Conservation (phyloP, 2,329 filamentous ascomycete genomes). For the Aspergillus tamarii region DNA sequence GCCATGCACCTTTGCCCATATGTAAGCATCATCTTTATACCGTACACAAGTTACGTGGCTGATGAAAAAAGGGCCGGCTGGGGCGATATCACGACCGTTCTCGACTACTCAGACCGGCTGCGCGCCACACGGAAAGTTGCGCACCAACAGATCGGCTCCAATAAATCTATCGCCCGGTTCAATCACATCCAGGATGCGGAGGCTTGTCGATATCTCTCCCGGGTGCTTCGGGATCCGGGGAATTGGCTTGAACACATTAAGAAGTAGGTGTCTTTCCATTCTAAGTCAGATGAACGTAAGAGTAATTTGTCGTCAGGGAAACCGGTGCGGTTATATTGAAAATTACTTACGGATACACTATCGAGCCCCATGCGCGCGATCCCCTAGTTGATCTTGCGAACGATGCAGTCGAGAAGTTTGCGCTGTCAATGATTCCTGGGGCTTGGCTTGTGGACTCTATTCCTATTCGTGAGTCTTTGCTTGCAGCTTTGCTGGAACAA, state of each 20-base stretch:
- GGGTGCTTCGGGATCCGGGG: slow-evolving; percentile 44
- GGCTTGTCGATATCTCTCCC: slow-evolving; percentile 48
- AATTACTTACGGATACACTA: slow-evolving; percentile 52
- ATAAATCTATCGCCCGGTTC: slow-evolving; percentile 43
- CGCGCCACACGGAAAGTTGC: slow-evolving; percentile 51
- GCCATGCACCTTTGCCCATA: slow-evolving; percentile 37
- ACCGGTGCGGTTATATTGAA: slow-evolving; percentile 49
- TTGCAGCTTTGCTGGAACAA: not conserved
- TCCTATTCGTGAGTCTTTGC: slow-evolving; percentile 10
- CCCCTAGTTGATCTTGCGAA: slow-evolving; percentile 49
- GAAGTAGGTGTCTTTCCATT: slow-evolving; percentile 34
- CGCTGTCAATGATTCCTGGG: slow-evolving; percentile 16
- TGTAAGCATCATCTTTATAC: slow-evolving; percentile 31
- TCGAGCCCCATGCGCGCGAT: slow-evolving; percentile 44
- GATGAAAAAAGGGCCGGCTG: slow-evolving; percentile 40
- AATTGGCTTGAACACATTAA: slow-evolving; percentile 47
- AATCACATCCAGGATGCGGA: slow-evolving; percentile 50
- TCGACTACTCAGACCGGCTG: slow-evolving; percentile 43
- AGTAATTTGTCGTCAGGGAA: slow-evolving; percentile 29
- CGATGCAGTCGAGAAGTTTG: slow-evolving; percentile 45
- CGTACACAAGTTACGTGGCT: not conserved
- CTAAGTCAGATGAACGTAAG: no score
- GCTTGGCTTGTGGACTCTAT: slow-evolving; percentile 19
- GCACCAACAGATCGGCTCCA: slow-evolving; percentile 51
- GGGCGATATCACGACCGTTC: slow-evolving; percentile 40